Evolutionary conservation across 208 protist species (phyloP).

Genomic region (Trypanosoma rangeli): DNA sequence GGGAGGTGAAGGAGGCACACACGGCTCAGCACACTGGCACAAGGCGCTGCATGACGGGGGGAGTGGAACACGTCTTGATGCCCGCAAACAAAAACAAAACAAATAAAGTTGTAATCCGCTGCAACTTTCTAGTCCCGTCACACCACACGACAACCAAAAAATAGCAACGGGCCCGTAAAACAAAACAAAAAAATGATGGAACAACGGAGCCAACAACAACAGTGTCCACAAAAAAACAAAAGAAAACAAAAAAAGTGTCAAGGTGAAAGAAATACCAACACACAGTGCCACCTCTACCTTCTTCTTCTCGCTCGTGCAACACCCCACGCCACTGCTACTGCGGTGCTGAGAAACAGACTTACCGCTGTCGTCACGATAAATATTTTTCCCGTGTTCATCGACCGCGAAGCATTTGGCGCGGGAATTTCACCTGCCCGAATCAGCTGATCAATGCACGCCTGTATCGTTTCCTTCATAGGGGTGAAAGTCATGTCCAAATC

Average conservation of each 20-base stretch:
- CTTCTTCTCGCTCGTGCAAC: not conserved
- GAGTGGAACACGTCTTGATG: too few species aligned
- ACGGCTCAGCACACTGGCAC: too few species aligned
- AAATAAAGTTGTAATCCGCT: too few species aligned
- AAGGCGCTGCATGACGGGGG: too few species aligned
- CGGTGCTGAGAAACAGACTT: constrained; percentile 28
- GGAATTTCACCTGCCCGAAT: constrained; percentile 52
- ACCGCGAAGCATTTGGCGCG: constrained; percentile 10
- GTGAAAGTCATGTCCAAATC: constrained; percentile 75
- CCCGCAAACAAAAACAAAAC: not conserved
- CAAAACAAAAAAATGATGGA: constrained; percentile 3
- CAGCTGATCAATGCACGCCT: constrained; percentile 69
- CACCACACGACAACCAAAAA: not conserved
- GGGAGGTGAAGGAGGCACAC: too few species aligned
- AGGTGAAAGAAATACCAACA: not conserved
- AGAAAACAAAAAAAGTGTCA: not conserved
- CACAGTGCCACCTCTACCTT: not conserved
- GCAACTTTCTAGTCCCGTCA: too few species aligned
- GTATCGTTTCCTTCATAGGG: constrained; percentile 72
- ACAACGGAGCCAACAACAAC: not conserved
- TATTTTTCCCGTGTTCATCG: not conserved
- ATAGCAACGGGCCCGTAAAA: not conserved
- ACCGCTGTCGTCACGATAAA: not conserved
- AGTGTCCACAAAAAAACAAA: not conserved
- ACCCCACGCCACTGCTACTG: constrained; percentile 27